Conservation (phyloP, 106 monocot species). For the Dioscorea dumetorum region DNA sequence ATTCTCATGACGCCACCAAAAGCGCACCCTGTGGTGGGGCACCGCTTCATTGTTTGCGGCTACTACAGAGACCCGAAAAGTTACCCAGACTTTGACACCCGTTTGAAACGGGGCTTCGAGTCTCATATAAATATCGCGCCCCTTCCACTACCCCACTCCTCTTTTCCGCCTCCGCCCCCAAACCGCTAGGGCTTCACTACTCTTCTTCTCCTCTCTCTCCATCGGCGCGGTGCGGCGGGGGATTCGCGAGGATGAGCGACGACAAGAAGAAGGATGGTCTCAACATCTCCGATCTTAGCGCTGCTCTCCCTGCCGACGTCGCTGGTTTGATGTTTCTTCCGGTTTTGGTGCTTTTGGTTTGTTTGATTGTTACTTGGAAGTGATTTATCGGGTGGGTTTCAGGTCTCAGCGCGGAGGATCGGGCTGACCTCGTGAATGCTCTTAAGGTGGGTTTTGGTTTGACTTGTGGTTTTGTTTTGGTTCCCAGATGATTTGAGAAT, state of each 20-base stretch:
- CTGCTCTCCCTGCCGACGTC: not conserved
- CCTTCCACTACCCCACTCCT: no score
- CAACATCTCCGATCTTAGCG: not conserved
- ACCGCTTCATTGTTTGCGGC: no score
- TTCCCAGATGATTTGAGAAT: not conserved
- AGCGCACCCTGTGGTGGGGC: no score
- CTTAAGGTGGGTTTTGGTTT: constrained; percentile 6
- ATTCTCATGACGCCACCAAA: no score
- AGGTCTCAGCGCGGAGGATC: constrained; percentile 16
- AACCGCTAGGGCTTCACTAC: not conserved
- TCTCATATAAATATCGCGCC: no score
- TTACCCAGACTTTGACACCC: no score
- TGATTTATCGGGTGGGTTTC: not conserved
- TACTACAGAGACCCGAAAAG: no score
- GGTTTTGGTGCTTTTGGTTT: not conserved
- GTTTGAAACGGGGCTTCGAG: no score
- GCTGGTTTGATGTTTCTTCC: not conserved
- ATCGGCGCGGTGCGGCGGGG: not conserved
- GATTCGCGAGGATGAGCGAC: not conserved
- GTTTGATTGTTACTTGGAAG: not conserved
- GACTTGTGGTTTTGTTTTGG: not conserved
- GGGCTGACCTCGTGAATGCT: constrained; percentile 13
- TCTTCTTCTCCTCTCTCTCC: not conserved
- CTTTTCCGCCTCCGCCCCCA: no score
- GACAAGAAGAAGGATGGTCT: not conserved